Base-by-base conservation (phyloP, 139 green algal species). In the Tetradesmus lagerheimii region DNA sequence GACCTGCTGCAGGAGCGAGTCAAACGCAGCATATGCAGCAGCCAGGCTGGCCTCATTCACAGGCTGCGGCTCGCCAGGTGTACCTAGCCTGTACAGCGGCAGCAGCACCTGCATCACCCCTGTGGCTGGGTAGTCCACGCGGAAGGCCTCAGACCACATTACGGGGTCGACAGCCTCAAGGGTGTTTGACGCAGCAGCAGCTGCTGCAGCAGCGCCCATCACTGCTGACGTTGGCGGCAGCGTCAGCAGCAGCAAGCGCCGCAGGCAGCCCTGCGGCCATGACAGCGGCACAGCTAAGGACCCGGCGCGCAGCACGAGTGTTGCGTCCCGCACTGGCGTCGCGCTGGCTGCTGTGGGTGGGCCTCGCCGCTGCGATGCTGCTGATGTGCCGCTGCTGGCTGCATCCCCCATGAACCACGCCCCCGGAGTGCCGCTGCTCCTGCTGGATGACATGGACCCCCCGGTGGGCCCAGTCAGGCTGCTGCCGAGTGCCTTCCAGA, bases 291-390 rank as follows among this genome's bases (percentile, higher is more conserved):
- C 80, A 0, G 81, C 86, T 25, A 89, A 27, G 0, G 88, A 76
- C 37, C 90, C 92, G 14, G 88, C 74, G 0, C 90, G 88, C 57
- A 95, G 84, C 38, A 93, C 88, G 16, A 93, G 16, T 34, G 89
- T 75, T 3, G 86, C 50, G 16, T 90, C 85, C 43, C 31, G 62
- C 14, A 83, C 67, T 1, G 85, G 71, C 5, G 85, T 71, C 11
- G 31, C 1, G n/a, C 41, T 83, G 16, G 67, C 85, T 53, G 71
- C 43, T 64, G 67, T 53, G 20, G 76, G 29, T 31, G 86, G 85
- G 31, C 74, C 18, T 41, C 74, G 43, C 78, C 20, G 39, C 76
- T 67, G 34, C 47, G 79, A 20, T 35, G 77, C 79, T 34, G 43
- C 47, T 75, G 43, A 47, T 85, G 43, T 74, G 20, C 16, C 43